These are phyloP conservation scores for Angophora floribunda DNA, from an alignment of 345 rosid genomes.

Conservation along the genomic window DNA sequence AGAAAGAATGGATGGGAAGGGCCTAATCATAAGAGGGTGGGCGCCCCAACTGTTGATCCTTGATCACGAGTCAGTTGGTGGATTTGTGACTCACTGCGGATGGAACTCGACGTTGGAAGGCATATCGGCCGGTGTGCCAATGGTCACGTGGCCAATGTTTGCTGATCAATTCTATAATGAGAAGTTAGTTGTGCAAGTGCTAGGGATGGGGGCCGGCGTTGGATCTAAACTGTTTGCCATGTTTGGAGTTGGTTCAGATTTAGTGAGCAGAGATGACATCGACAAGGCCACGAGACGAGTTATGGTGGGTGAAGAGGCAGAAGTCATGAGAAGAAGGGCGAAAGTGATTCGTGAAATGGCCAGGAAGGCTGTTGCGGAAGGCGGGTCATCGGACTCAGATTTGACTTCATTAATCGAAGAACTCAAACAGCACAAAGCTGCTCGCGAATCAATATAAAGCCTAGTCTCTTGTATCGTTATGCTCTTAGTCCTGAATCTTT, in stretches of 20 bases:
- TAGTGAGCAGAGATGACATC: neutral
- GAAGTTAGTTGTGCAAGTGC: neutral
- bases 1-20: conserved; percentile 11
- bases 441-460: neutral
- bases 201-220: neutral
- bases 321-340: neutral
- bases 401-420: neutral
- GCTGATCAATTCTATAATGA: conserved; percentile 6
- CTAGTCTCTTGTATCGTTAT: neutral
- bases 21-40: conserved; percentile 4
- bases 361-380: conserved; percentile 13
- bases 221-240: neutral
- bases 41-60: conserved; percentile 18
- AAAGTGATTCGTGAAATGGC: conserved; percentile 6
- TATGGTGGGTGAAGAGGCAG: neutral
- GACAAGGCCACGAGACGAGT: neutral
- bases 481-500: neutral
- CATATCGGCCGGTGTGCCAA: conserved; percentile 11
- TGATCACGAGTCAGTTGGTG: conserved; percentile 8
- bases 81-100: conserved; percentile 18
- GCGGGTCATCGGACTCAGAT: conserved; percentile 16
- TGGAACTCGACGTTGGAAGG: conserved; percentile 19
- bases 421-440: neutral
- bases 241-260: neutral
- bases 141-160: conserved; percentile 9